Conservation (phyloP, 2,329 filamentous ascomycete genomes). For the Cadophora luteo-olivacea region DNA sequence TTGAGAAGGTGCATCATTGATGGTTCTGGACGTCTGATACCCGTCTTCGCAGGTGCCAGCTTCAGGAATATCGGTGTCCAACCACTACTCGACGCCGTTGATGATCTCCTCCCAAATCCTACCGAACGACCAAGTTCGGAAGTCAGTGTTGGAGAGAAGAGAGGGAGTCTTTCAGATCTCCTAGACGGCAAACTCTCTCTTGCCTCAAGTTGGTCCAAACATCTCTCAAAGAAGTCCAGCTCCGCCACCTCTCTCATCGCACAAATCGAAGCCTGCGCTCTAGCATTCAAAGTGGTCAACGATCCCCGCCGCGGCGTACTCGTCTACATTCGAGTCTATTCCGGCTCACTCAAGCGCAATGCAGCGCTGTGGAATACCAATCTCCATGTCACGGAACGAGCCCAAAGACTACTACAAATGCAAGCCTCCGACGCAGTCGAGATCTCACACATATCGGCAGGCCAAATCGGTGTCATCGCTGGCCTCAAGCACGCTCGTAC, state of each 20-base stretch:
- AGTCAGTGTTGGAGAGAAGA: slow-evolving; percentile 68
- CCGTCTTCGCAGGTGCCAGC: slow-evolving; percentile 89
- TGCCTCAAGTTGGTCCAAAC: slow-evolving; percentile 43
- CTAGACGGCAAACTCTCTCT: slow-evolving; percentile 53
- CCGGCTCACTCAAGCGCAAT: slow-evolving; percentile 78
- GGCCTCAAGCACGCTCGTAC: slow-evolving; percentile 92
- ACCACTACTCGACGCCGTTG: slow-evolving; percentile 85
- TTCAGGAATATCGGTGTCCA: slow-evolving; percentile 95
- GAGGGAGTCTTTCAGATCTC: slow-evolving; percentile 58
- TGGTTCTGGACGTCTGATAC: slow-evolving; percentile 76
- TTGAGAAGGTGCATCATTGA: slow-evolving; percentile 75
- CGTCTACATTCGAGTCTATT: slow-evolving; percentile 92
- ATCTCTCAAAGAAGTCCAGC: slow-evolving; percentile 48
- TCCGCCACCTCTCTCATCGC: slow-evolving; percentile 49
- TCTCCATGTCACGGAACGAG: slow-evolving; percentile 77
- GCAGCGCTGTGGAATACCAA: slow-evolving; percentile 86
- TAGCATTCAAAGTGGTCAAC: slow-evolving; percentile 93
- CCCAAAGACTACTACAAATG: slow-evolving; percentile 84
- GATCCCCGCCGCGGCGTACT: slow-evolving; percentile 85
- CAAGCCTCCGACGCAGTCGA: slow-evolving; percentile 89
- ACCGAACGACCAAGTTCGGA: slow-evolving; percentile 80
- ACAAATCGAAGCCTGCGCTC: slow-evolving; percentile 67
- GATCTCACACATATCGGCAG: slow-evolving; percentile 78
- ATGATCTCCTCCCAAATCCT: slow-evolving; percentile 86
- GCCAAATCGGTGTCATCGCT: slow-evolving; percentile 92